Evolutionary conservation across 208 protist genomes (phyloP).

Genomic region (Trypanosoma melophagium): DNA sequence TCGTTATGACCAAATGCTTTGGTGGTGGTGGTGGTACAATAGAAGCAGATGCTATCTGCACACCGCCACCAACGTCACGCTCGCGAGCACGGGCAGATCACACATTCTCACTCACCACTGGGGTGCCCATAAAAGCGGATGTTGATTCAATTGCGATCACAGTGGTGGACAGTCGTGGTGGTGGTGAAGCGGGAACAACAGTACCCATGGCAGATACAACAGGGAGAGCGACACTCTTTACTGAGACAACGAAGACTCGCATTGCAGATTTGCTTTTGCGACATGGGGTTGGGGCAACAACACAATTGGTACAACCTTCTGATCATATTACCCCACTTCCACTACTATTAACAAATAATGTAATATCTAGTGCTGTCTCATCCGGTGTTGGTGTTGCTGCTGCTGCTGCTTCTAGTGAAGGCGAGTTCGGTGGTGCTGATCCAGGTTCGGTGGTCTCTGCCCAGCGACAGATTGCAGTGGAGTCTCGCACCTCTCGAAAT

Average conservation of each 20-base stretch:
- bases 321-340: background rate
- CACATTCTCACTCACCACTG: too few relatives aligned
- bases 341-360: background rate
- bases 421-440: too few relatives aligned
- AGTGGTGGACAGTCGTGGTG: background rate
- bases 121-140: too few relatives aligned
- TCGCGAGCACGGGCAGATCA: too few relatives aligned
- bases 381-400: too few relatives aligned
- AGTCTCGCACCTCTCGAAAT: background rate
- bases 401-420: too few relatives aligned
- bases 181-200: background rate
- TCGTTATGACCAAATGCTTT: conserved; percentile 44
- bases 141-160: too few relatives aligned
- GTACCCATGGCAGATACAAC: too few relatives aligned
- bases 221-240: background rate
- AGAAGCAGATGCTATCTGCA: conserved; percentile 18
- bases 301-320: conserved; percentile 7
- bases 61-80: conserved; percentile 8
- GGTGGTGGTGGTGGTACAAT: conserved; percentile 24
- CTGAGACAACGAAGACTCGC: conserved; percentile 17
- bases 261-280: conserved; percentile 25
- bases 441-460: too few relatives aligned
- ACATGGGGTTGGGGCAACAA: conserved; percentile 21
- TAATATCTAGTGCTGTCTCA: background rate
- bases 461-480: background rate